Evolutionary conservation across 2,329 filamentous ascomycete genomes (phyloP).

Genomic region (Alternaria sp.): DNA sequence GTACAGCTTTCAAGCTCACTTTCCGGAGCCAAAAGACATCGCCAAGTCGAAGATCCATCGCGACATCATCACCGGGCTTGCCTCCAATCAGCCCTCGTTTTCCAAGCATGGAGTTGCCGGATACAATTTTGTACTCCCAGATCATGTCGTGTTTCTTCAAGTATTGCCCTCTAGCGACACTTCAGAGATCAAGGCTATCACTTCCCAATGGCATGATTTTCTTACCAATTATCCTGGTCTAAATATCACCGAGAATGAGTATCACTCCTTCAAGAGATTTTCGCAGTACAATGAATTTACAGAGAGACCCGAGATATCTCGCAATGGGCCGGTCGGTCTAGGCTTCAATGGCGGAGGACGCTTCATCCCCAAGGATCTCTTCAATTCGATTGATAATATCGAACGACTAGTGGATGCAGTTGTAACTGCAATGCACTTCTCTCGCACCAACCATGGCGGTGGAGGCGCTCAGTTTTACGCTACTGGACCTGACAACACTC

Average conservation of each 20-base stretch:
- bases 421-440: conserved; percentile 44
- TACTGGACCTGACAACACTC: conserved; percentile 44
- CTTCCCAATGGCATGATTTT: conserved; percentile 42
- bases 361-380: conserved; percentile 44
- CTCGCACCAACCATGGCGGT: conserved; percentile 33
- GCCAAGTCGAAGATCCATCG: conserved; percentile 43
- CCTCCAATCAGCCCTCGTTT: conserved; percentile 42
- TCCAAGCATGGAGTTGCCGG: conserved; percentile 43
- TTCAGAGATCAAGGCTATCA: conserved; percentile 36
- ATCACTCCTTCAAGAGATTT: conserved; percentile 44
- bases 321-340: conserved; percentile 46
- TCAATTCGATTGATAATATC: conserved; percentile 26
- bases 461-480: conserved; percentile 48
- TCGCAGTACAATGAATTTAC: conserved; percentile 44
- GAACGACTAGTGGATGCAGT: conserved; percentile 42
- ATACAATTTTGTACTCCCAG: conserved; percentile 46
- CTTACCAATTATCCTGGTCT: conserved; percentile 43
- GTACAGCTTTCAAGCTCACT: conserved; percentile 46
- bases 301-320: conserved; percentile 38
- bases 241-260: conserved; percentile 42
- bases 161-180: conserved; percentile 40
- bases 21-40: conserved; percentile 36
- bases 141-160: conserved; percentile 45
- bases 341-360: conserved; percentile 46
- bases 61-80: conserved; percentile 42